Evolutionary conservation across 192 early-diverging fungal genomes (phyloP).

Genomic region (Spinellus fusiger): DNA sequence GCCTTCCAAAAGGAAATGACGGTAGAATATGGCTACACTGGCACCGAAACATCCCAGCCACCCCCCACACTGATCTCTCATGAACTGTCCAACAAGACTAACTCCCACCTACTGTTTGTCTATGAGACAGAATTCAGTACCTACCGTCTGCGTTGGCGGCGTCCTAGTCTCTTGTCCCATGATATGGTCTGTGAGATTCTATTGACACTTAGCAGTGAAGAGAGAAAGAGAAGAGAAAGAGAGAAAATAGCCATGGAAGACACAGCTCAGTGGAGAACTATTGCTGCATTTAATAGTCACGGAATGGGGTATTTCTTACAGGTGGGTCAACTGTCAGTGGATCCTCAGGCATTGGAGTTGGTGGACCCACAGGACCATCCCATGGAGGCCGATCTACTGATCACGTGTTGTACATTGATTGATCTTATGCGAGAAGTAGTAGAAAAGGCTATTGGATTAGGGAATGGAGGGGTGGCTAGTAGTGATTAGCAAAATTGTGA

Average conservation of each 20-base stretch:
- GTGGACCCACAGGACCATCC: slow-evolving; percentile 8
- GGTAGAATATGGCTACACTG: slow-evolving; percentile 18
- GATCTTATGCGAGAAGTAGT: slow-evolving; percentile 27
- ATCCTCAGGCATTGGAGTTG: slow-evolving; percentile 6
- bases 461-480: slow-evolving; percentile 24
- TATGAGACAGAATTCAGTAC: slow-evolving; percentile 21
- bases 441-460: slow-evolving; percentile 23
- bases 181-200: slow-evolving; percentile 28
- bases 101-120: slow-evolving; percentile 16
- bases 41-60: not conserved
- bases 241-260: not conserved
- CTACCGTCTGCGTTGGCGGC: slow-evolving; percentile 23
- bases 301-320: slow-evolving; percentile 30
- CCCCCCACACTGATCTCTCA: not conserved
- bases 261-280: slow-evolving; percentile 2
- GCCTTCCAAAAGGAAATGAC: slow-evolving; percentile 33
- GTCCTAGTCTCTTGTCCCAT: slow-evolving; percentile 22
- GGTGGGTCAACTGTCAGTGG: slow-evolving; percentile 21
- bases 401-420: slow-evolving; percentile 27
- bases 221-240: not conserved
- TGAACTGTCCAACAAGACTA: slow-evolving; percentile 16
- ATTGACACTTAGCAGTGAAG: too few species aligned
- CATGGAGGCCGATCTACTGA: slow-evolving; percentile 18
- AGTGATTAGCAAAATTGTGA: slow-evolving; percentile 7
- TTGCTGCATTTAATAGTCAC: slow-evolving; percentile 31